Base-by-base conservation (phyloP, 345 rosid species). In the Schrenkiella parvula region DNA sequence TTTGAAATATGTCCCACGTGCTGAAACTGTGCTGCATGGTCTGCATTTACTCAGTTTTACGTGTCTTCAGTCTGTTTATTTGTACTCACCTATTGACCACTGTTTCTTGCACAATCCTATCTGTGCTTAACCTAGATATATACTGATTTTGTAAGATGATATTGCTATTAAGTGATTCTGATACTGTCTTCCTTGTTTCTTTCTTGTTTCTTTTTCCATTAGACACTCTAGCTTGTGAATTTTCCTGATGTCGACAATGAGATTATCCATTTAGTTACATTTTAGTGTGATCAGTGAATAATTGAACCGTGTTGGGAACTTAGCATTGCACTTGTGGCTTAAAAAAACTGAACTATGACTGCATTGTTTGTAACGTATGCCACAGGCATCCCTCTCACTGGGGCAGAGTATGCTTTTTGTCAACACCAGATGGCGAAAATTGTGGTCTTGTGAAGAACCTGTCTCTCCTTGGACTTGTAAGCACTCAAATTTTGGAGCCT, bases 381-480 rank as follows among this genome's bases (percentile, higher is more conserved):
- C 38, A 53, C 64, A 89, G 98, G 71, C 96, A 89, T 76, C 99
- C 99, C 62, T 91, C 99, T 68, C 99, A 93, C 61, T 89, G 99
- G 97, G 99, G 99, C 61, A 89, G 86, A 80, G 87, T 88, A 64
- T 91, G 99, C 84, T 88, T 91, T 80, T 82, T 91, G 48, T 91
- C 99, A 11, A 93, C 97, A 17, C 93, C 99, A 6, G 97, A 91
- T 80, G 99, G 96, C 54, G 97, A 93, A 83, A 91, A 93, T 64
- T 93, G 99, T 77, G 99, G 99, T 43, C 99, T 93, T 50, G 97
- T 93, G 37, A 93, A 93, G 80, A 93, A 91, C 63, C 71, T 93
- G 74, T 84, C 93, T 48, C 80, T 71, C 64, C 92, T 95, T 23
- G 99, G 96, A 60, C 86, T 93, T 59, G 87, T 91, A 18, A 91